Percentiles rank a stretch among this genome's conserved stretches.
phyloP scores from a whole-genome alignment of 306 rosid genomes.

The Vigna trinervia region DNA sequence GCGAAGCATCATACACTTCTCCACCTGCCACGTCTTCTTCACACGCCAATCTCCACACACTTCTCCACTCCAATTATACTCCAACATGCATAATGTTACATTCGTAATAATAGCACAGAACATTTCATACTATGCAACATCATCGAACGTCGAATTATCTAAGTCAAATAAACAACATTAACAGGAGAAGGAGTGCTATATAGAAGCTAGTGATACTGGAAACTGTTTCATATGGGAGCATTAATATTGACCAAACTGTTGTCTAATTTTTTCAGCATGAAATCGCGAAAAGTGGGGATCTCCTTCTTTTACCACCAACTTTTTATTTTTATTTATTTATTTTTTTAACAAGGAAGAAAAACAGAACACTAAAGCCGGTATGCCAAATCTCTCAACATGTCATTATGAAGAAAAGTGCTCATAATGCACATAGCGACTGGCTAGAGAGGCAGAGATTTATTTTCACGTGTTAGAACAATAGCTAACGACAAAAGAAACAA shows the following conservation, averaged over 20 bases:
- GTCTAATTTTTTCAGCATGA: constrained; percentile 18
- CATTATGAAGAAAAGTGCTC: constrained; percentile 12
- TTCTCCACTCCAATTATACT: not conserved
- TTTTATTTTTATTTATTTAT: too few relatives aligned
- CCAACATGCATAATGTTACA: too few relatives aligned
- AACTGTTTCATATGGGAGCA: constrained; percentile 10
- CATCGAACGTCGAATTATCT: not conserved
- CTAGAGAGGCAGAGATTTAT: not conserved
- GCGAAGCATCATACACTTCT: constrained; percentile 43
- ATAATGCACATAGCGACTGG: not conserved
- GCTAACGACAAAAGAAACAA: constrained; percentile 21
- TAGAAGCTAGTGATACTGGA: not conserved
- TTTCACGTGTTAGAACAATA: constrained; percentile 41
- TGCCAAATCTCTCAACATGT: constrained; percentile 4
- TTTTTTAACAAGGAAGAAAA: not conserved
- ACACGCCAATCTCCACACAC: not conserved
- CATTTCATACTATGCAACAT: not conserved
- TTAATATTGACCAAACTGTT: constrained; percentile 19
- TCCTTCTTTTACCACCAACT: not conserved
- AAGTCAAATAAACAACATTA: not conserved
- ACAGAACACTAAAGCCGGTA: constrained; percentile 5
- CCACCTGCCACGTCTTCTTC: constrained; percentile 49
- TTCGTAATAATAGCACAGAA: not conserved
- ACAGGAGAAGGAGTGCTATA: not conserved
- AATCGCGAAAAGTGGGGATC: constrained; percentile 11